Conservation (phyloP, 2,329 filamentous ascomycete genomes). For the Helotiales sp. region DNA sequence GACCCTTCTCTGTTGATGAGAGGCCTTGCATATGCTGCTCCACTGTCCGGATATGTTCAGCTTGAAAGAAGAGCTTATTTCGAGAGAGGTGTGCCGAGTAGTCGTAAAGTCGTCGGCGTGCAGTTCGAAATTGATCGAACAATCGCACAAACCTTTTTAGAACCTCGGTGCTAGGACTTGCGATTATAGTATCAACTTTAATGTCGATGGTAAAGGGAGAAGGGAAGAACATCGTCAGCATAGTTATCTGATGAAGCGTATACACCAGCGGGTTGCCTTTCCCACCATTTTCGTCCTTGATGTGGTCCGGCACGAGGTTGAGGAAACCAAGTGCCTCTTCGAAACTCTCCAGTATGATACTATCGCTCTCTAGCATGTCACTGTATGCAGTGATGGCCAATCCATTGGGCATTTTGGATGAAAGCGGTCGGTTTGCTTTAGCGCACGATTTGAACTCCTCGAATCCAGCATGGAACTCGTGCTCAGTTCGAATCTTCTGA, state of each 20-base stretch:
- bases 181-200: too few species aligned
- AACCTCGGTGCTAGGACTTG: not conserved
- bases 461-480: not conserved
- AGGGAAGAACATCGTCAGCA: slow-evolving; percentile 20
- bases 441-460: not conserved
- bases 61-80: too few species aligned
- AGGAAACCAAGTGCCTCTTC: slow-evolving; percentile 27
- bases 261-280: slow-evolving; percentile 30
- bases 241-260: slow-evolving; percentile 28
- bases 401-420: not conserved
- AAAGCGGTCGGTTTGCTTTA: not conserved
- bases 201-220: slow-evolving; percentile 6
- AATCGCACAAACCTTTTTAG: not conserved
- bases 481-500: too few species aligned
- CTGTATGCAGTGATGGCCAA: slow-evolving; percentile 22
- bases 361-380: slow-evolving; percentile 21
- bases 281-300: slow-evolving; percentile 23
- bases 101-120: too few species aligned
- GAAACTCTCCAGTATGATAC: slow-evolving; percentile 17
- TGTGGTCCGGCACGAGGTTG: slow-evolving; percentile 20
- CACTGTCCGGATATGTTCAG: too few species aligned
- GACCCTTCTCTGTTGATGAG: too few species aligned
- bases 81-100: too few species aligned
- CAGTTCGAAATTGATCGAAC: slow-evolving; percentile 16
- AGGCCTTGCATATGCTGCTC: too few species aligned